Evolutionary conservation across 2,329 filamentous ascomycete genomes (phyloP).

Genomic region (Phoma sp.): DNA sequence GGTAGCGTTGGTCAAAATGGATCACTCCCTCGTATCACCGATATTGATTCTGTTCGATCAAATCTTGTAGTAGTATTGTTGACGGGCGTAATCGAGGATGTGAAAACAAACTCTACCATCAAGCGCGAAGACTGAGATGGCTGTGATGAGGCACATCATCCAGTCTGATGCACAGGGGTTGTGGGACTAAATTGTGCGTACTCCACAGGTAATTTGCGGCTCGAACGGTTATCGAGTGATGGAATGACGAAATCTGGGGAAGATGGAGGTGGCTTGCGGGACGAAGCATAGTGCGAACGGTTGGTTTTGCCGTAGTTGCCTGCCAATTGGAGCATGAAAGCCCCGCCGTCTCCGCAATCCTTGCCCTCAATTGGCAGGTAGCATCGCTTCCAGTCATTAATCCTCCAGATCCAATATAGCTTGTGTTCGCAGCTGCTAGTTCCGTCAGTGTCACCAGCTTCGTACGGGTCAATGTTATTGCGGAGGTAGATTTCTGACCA

Average conservation of each 20-base stretch:
- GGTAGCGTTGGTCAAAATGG: neutral
- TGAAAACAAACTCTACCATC: too few species aligned
- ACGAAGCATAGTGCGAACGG: neutral
- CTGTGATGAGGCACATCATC: too few species aligned
- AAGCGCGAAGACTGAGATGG: neutral
- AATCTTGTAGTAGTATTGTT: neutral
- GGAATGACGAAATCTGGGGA: neutral
- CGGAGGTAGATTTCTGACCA: too few species aligned
- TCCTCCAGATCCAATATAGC: too few species aligned
- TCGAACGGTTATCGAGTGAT: neutral
- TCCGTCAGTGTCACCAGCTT: too few species aligned
- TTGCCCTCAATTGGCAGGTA: neutral
- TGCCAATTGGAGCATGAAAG: conserved; percentile 1
- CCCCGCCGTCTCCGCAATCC: neutral
- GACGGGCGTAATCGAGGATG: neutral
- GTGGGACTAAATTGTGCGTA: neutral
- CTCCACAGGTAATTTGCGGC: neutral
- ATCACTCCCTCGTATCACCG: neutral
- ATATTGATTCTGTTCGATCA: neutral
- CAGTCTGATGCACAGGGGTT: too few species aligned
- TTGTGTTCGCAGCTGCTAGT: too few species aligned
- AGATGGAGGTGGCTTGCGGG: neutral
- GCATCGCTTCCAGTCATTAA: neutral
- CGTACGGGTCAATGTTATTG: too few species aligned
- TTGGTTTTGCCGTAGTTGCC: neutral